phyloP scores from a whole-genome alignment of 2,329 filamentous ascomycete genomes.

The Xylariaceae sp. region DNA sequence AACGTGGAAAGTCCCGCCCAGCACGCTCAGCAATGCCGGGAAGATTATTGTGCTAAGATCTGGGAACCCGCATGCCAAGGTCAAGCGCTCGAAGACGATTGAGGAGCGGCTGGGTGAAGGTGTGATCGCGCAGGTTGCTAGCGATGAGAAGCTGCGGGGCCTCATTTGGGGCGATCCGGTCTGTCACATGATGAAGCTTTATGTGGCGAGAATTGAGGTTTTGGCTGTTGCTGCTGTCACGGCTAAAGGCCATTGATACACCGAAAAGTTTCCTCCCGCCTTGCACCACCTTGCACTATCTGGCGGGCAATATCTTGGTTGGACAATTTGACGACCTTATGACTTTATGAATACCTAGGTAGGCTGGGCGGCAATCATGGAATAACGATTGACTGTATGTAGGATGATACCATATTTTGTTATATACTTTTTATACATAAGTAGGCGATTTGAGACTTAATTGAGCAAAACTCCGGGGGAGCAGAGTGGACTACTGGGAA shows the following conservation, averaged over 20 bases:
- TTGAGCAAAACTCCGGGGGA: too few species aligned
- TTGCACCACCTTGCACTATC: too few species aligned
- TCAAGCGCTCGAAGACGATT: slow-evolving; percentile 44
- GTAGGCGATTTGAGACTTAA: too few species aligned
- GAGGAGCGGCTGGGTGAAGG: slow-evolving; percentile 52
- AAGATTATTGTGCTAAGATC: slow-evolving; percentile 62
- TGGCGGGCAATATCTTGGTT: too few species aligned
- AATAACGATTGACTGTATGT: too few species aligned
- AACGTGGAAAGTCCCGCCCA: slow-evolving; percentile 62
- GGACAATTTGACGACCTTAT: too few species aligned
- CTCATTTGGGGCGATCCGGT: slow-evolving; percentile 80
- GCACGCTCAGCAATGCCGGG: slow-evolving; percentile 67
- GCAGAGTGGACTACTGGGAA: too few species aligned
- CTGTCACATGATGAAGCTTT: slow-evolving; percentile 76
- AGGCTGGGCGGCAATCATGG: too few species aligned
- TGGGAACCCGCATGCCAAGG: slow-evolving; percentile 36
- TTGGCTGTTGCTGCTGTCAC: slow-evolving; percentile 68
- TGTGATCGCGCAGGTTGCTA: slow-evolving; percentile 64
- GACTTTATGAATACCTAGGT: too few species aligned
- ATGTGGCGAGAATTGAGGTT: slow-evolving; percentile 66
- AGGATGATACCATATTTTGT: too few species aligned
- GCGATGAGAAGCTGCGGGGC: slow-evolving; percentile 62
- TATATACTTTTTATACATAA: too few species aligned
- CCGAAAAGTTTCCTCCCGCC: too few species aligned
- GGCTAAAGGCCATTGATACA: slow-evolving; percentile 30